Base-by-base conservation (phyloP, 805 yeast species). In the Hanseniaspora singularis region DNA sequence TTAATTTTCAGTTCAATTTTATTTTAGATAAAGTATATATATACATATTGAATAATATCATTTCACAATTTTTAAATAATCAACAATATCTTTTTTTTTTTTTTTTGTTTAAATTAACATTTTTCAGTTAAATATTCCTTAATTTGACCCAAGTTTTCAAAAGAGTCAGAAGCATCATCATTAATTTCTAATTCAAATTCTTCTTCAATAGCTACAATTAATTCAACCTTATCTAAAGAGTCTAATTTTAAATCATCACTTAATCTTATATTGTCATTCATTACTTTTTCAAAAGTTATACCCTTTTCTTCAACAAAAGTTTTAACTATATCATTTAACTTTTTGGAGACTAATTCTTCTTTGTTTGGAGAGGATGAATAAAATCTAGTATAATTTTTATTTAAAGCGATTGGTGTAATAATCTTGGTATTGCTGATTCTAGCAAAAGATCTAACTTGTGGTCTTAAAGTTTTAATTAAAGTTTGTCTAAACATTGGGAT, bases 201-300 rank as follows among this genome's bases (percentile, higher is more conserved):
- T 72, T 88, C 96, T 71, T 89, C 98, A 59, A 89, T 80, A 49
- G 95, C 95, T 65, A 92, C 95, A 57, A 92, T 74, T 48, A 92
- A 88, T 70, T 89, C 98, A 52, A 89, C 95, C 52, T 92, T 82
- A 61, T 89, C 98, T 55, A 89, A 73, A 9, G 95, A 84, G 66
- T 89, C 98, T 61, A 47, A 22, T 12, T 28, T 38, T 32, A 43
- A 43, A 34, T 47, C 50, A 19, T 47, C 48, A 16, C 27, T 44
- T 16, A 44, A 22, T 19, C 37, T 44, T n/a, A 24, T 18, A 31
- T n/a, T 37, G 22, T 41, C 40, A 31, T 20, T 34, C 33, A 38
- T 15, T 1, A 33, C 36, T 15, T 22, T n/a, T 11, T 26, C 37
- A 30, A 37, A 18, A 31, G 33, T 36, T 31, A 38, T 37, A 9